Base-by-base conservation (phyloP, 495 filamentous ascomycete genomes). In the Podospora tetraspora region DNA sequence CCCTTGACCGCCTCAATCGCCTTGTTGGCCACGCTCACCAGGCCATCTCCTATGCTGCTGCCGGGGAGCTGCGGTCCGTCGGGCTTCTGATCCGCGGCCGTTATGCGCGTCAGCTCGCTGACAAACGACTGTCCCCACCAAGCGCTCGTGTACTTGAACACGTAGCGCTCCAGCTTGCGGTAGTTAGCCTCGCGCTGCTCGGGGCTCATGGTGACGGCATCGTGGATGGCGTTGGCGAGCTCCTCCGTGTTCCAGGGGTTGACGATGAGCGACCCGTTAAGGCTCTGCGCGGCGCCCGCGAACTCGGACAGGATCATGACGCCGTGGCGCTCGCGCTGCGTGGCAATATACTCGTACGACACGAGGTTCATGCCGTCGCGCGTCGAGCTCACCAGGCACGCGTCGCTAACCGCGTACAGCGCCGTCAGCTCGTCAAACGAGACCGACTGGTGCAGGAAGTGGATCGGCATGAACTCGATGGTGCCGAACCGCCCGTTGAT, bases 61-160 rank as follows among this genome's bases (percentile, higher is more conserved):
- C 70, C 25, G 21, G 57, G 52, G 2, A 57, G 27, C 63, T 70
- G 60, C 24, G 43, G 43, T 8, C 37, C 61, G 27, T 62, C 66
- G 22, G 43, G 21, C 34, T 70, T 69, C 34, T 59, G 61, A 12
- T 73, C 75, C 3, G 61, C 64, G 0, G 63, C 72, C 43, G 66
- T 75, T n/a, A 84, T 77, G 65, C 89, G 85, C 11, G 82, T 91
- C 70, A 99, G 82, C 78, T 97, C 94, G 24, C 83, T 86, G 59
- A 97, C 93, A 71, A 99, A 97, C 64, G 89, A 92, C 75, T 94
- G 86, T n/a, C 94, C 95, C 94, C 94, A 99, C 88, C 96, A 97
- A 12, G 94, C 91, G 79, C 92, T 96, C 0, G 94, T 97, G 77
- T 97, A 94, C 73, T 91, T 93, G 74, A 90, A 91, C 63, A 97